These are phyloP conservation scores for Dictyostelium citrinum DNA, from an alignment of 78 protist genomes.

Conservation along the genomic window DNA sequence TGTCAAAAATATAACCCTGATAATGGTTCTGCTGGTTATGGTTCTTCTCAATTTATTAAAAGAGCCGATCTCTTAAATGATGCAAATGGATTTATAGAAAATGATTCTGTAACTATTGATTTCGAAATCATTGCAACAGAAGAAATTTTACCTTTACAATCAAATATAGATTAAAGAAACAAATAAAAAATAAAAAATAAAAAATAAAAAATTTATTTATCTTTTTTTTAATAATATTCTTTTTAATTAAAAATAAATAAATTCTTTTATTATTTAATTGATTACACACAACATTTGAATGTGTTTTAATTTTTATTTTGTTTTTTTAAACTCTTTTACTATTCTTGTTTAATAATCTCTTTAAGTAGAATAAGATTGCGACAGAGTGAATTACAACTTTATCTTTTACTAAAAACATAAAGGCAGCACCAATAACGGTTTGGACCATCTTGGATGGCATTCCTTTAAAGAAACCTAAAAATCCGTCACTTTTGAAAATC, in stretches of 20 bases:
- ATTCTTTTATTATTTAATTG: neutral
- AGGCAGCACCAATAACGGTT: slow-evolving; percentile 69
- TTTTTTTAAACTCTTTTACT: slow-evolving; percentile 5
- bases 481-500: slow-evolving; percentile 52
- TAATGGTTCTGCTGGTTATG: neutral
- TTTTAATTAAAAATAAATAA: neutral
- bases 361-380: slow-evolving; percentile 23
- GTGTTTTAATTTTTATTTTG: neutral
- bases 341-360: neutral
- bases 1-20: neutral
- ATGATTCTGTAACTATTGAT: neutral
- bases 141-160: neutral
- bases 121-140: neutral
- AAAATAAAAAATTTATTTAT: neutral
- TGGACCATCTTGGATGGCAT: slow-evolving; percentile 70
- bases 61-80: neutral
- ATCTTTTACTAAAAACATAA: slow-evolving; percentile 65
- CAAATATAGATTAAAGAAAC: neutral
- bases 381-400: slow-evolving; percentile 41
- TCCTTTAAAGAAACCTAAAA: slow-evolving; percentile 70
- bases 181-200: neutral
- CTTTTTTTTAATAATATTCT: neutral
- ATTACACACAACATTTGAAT: neutral
- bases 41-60: neutral
- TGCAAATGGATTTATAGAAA: neutral